phyloP scores from a whole-genome alignment of 805 yeast genomes.

The Pichia pseudocactophila region DNA sequence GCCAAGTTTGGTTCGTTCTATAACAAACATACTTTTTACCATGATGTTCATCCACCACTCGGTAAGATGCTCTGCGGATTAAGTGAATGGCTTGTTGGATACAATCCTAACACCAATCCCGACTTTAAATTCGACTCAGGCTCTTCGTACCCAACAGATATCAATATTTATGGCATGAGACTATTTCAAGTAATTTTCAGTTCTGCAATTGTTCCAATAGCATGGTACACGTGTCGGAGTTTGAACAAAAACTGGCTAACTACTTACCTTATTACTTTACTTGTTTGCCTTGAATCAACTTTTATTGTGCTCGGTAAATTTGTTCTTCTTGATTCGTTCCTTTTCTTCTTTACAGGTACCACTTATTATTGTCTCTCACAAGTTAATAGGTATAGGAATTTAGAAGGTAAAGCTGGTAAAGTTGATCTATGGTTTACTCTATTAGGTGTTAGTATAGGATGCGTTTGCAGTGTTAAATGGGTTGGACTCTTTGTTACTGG shows the following conservation, averaged over 20 bases:
- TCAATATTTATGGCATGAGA: conserved; percentile 60
- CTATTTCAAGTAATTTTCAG: conserved; percentile 63
- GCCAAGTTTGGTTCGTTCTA: conserved; percentile 95
- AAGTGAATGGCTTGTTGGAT: conserved; percentile 46
- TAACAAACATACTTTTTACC: conserved; percentile 79
- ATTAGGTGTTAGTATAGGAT: conserved; percentile 65
- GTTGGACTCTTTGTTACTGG: conserved; percentile 80
- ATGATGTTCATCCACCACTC: conserved; percentile 95
- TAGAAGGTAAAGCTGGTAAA: conserved; percentile 28
- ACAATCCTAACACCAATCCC: conserved; percentile 42
- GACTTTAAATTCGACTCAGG: conserved; percentile 64
- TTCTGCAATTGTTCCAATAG: conserved; percentile 57
- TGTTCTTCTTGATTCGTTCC: conserved; percentile 68
- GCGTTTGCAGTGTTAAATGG: conserved; percentile 82
- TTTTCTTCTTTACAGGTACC: conserved; percentile 64
- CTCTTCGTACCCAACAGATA: conserved; percentile 47
- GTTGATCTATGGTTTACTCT: conserved; percentile 50
- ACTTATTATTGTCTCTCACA: conserved; percentile 55
- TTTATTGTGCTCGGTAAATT: conserved; percentile 66
- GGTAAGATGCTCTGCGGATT: conserved; percentile 90
- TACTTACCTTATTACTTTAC: conserved; percentile 50
- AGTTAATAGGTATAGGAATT: conserved; percentile 38
- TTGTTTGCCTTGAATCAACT: conserved; percentile 60
- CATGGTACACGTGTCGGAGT: conserved; percentile 60
- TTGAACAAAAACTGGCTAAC: conserved; percentile 44